Percentiles rank a stretch among this genome's conserved stretches.
Evolutionary conservation across 148 eudicot genomes (phyloP).

Genomic region (Camellia granthamiana): DNA sequence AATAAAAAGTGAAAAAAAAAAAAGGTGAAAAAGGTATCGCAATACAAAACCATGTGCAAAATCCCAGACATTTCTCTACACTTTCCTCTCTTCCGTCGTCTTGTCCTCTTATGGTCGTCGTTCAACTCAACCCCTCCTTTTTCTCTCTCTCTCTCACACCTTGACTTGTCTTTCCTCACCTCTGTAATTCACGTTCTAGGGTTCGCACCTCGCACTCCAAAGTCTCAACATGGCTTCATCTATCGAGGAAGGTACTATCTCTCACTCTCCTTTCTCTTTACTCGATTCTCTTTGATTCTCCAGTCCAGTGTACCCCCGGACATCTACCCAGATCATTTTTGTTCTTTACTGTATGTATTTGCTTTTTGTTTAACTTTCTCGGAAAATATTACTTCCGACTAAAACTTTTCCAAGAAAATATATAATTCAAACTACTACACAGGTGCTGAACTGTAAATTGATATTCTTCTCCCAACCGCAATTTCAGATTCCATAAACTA

Average conservation of each 20-base stretch:
- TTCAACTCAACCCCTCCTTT: not conserved
- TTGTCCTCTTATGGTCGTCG: not conserved
- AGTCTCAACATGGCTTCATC: conserved; percentile 14
- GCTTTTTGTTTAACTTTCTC: not conserved
- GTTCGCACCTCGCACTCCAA: not conserved
- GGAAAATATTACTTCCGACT: not conserved
- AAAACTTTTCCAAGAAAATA: not conserved
- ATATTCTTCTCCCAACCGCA: not conserved
- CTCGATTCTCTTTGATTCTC: not conserved
- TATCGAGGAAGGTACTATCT: conserved; percentile 14
- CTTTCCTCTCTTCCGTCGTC: not conserved
- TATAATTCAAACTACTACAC: not conserved
- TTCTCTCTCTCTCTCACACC: not conserved
- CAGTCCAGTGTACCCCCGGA: not conserved
- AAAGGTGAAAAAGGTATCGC: not conserved
- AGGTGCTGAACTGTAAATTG: not conserved
- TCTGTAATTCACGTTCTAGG: not conserved
- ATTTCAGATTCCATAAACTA: not conserved
- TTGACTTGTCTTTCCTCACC: not conserved
- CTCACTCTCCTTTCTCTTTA: not conserved
- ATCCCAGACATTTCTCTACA: not conserved
- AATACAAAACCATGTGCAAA: not conserved
- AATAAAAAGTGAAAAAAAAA: too few relatives aligned
- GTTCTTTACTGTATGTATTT: not conserved
- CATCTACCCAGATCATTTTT: not conserved